phyloP scores from a whole-genome alignment of 768 basidiomycete genomes.

The Macrolepiota fuliginosa region DNA sequence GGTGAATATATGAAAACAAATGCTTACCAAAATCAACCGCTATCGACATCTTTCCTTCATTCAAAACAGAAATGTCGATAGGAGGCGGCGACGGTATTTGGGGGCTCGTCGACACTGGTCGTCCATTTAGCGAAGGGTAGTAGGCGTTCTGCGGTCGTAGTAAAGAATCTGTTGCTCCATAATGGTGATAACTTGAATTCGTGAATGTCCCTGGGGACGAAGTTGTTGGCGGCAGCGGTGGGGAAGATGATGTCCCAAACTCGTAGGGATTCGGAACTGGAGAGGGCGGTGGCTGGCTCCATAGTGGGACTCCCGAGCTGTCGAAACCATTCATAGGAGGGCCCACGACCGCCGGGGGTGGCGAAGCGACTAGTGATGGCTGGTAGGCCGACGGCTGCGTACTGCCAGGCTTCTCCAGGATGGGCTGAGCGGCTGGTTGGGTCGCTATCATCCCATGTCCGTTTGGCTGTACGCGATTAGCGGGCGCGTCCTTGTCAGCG shows the following conservation, averaged over 20 bases:
- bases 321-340: constrained; percentile 24
- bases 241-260: constrained; percentile 23
- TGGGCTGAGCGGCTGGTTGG: constrained; percentile 48
- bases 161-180: constrained; percentile 23
- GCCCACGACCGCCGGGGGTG: constrained; percentile 38
- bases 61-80: constrained; percentile 23
- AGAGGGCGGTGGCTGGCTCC: constrained; percentile 38
- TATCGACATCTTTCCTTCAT: constrained; percentile 80
- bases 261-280: constrained; percentile 30
- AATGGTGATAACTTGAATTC: constrained; percentile 22
- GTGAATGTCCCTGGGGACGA: constrained; percentile 18
- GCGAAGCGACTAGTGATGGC: constrained; percentile 36
- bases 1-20: background rate
- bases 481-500: constrained; percentile 29
- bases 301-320: constrained; percentile 22
- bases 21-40: constrained; percentile 81
- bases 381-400: constrained; percentile 24
- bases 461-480: constrained; percentile 14
- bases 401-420: constrained; percentile 37
- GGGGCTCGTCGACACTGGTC: constrained; percentile 22
- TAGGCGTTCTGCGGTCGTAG: constrained; percentile 31
- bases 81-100: constrained; percentile 22
- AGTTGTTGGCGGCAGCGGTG: constrained; percentile 17
- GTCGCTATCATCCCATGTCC: constrained; percentile 34
- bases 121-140: constrained; percentile 17